Base-by-base conservation (phyloP, 495 filamentous ascomycete genomes). In the Astrothelium subdiscretum region DNA sequence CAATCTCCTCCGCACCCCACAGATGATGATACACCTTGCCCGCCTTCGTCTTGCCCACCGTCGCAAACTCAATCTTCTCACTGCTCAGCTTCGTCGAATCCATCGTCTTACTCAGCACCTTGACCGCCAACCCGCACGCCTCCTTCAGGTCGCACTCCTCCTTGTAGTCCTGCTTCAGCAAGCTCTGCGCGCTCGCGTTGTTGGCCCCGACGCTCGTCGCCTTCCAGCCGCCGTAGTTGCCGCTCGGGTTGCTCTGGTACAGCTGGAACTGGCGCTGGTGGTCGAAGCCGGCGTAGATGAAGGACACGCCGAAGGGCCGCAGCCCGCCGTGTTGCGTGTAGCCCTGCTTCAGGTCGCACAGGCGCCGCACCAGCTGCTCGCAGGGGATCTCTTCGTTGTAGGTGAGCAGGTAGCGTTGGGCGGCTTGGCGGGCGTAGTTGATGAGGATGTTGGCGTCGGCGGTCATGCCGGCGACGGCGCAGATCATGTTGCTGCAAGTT, bases 331-430 rank as follows among this genome's bases (percentile, higher is more conserved):
- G 95, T 75, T 99, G 94, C 66, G 94, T 99, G 80, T 99, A 99
- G 68, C 95, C 91, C 80, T 99, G 94, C 82, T 99, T 99, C 66
- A 97, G 81, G 77, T 99, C 94, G 77, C 95, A 99, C 70, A 99
- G 81, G 66, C 87, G 87, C 68, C 94, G 90, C 60, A 99, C 94
- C 32, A 99, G 90, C 78, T 97, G 94, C 74, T 97, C 94, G 79
- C 94, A 99, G 62, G 94, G 94, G 69, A 99, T 99, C 71, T 99
- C 94, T 85, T 96, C 90, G 81, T 96, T 95, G 84, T 97, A 99
- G 64, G 94, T 99, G 62, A 94, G 85, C 72, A 99, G 94, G 76
- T 97, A 97, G 65, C 85, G 85, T 78, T 99, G 94, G 63, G 94
- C 95, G 70, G 87, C 87, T 83, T 95, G 90, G 65, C 94, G 91